A percentile compares a stretch with the other conserved stretches of the same genome.
Evolutionary conservation across 1,284 basidiomycete genomes (phyloP).

Genomic region (Fomitopsis pinicola): DNA sequence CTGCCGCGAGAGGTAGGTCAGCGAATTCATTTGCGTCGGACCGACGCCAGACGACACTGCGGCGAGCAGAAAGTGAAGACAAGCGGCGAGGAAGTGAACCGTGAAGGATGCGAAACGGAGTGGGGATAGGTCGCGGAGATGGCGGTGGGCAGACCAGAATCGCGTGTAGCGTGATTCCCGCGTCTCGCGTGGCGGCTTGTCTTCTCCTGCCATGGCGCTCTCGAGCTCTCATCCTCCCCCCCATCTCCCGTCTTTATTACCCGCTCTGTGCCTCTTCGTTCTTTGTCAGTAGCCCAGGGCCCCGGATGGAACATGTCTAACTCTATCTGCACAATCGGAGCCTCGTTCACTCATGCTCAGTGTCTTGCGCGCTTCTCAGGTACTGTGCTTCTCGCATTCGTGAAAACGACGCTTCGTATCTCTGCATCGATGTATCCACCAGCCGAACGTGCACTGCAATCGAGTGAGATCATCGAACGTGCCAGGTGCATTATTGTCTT

Average conservation of each 20-base stretch:
- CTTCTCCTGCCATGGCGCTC: neutral
- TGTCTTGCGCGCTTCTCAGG: no score
- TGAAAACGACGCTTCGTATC: neutral
- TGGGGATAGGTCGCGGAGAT: conserved; percentile 12
- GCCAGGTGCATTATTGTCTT: neutral
- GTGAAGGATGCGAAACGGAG: conserved; percentile 10
- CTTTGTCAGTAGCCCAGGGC: neutral
- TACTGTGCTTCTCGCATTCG: neutral
- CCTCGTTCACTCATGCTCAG: neutral
- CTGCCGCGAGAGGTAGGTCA: conserved; percentile 31
- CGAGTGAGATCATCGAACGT: neutral
- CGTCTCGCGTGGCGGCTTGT: neutral
- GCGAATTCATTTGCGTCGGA: conserved; percentile 29
- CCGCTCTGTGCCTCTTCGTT: neutral
- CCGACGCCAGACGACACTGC: conserved; percentile 19
- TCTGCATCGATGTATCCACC: neutral
- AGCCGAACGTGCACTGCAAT: neutral
- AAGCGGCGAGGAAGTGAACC: conserved; percentile 12
- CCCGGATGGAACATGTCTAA: neutral
- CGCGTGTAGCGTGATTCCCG: conserved; percentile 9
- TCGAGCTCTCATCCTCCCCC: neutral
- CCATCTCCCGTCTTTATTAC: neutral
- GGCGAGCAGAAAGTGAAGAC: conserved; percentile 14
- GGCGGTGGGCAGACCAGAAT: conserved; percentile 5
- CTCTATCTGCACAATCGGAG: neutral